A percentile compares a stretch with the other conserved stretches of the same genome.
phyloP scores from a whole-genome alignment of 352 stramenopile species.

The Pythium scleroteichum region DNA sequence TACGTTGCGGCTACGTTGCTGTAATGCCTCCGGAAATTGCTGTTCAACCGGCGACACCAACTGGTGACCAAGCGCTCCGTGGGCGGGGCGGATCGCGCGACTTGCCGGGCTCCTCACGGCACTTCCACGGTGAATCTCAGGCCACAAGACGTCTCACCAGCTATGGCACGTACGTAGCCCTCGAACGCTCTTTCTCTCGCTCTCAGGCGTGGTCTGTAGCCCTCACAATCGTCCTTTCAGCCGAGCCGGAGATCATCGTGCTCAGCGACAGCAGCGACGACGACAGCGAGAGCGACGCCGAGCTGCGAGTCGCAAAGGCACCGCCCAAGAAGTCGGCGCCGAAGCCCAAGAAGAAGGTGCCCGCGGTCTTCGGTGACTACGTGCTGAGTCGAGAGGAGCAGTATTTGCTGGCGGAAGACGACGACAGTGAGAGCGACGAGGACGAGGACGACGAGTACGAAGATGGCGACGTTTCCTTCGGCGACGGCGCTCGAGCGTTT shows the following conservation, averaged over 20 bases:
- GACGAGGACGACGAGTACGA: constrained; percentile 31
- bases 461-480: constrained; percentile 23
- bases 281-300: neutral
- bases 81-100: too few species aligned
- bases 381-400: constrained; percentile 21
- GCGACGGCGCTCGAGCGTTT: constrained; percentile 23
- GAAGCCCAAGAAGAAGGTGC: constrained; percentile 12
- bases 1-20: too few species aligned
- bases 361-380: constrained; percentile 9
- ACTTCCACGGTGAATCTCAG: neutral
- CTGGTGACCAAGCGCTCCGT: too few species aligned
- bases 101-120: neutral
- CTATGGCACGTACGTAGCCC: constrained; percentile 14
- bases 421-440: constrained; percentile 17
- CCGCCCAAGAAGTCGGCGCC: neutral
- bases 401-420: constrained; percentile 9
- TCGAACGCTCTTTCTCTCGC: neutral
- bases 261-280: constrained; percentile 25
- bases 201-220: neutral
- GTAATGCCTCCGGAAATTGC: too few species aligned
- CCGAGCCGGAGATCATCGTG: constrained; percentile 17
- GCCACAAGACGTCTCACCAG: neutral
- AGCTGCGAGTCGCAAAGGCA: neutral
- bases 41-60: too few species aligned
- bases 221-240: constrained; percentile 11